Evolutionary conservation across 306 rosid genomes (phyloP).

Genomic region (Argentina anserina): DNA sequence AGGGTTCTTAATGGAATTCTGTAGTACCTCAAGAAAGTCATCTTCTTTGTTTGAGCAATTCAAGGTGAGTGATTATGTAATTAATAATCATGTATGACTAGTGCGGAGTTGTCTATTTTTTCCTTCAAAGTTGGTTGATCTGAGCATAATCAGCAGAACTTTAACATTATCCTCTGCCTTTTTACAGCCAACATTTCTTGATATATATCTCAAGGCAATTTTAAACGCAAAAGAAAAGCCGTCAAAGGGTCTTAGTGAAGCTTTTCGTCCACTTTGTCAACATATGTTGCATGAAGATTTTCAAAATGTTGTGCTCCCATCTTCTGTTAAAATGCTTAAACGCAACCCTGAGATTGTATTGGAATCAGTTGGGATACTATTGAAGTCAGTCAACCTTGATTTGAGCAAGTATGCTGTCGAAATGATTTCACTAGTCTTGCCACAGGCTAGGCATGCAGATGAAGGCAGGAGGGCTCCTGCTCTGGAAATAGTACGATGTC

Average conservation of each 20-base stretch:
- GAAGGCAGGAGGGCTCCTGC: constrained; percentile 80
- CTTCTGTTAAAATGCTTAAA: constrained; percentile 91
- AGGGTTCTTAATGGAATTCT: constrained; percentile 64
- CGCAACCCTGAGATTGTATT: constrained; percentile 96
- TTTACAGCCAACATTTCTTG: constrained; percentile 74
- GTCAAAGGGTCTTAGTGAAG: constrained; percentile 63
- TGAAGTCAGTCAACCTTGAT: constrained; percentile 78
- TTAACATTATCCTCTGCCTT: constrained; percentile 22
- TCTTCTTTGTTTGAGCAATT: constrained; percentile 50
- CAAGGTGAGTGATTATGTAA: constrained; percentile 50
- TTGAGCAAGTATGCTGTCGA: constrained; percentile 87
- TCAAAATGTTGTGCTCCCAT: constrained; percentile 63
- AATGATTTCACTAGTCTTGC: constrained; percentile 71
- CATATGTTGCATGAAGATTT: constrained; percentile 79
- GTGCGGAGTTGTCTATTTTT: neutral
- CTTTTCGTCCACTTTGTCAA: constrained; percentile 70
- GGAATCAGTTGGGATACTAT: constrained; percentile 80
- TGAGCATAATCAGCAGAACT: constrained; percentile 10
- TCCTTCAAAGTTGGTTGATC: constrained; percentile 1
- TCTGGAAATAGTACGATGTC: constrained; percentile 57
- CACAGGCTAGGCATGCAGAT: constrained; percentile 84
- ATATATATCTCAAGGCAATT: constrained; percentile 77
- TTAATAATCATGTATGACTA: neutral
- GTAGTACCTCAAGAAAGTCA: constrained; percentile 51
- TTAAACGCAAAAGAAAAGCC: constrained; percentile 83